Percentiles rank a stretch among this genome's conserved stretches.
Evolutionary conservation across 2,329 filamentous ascomycete genomes (phyloP).

Genomic region (Samsoniella hepiali): DNA sequence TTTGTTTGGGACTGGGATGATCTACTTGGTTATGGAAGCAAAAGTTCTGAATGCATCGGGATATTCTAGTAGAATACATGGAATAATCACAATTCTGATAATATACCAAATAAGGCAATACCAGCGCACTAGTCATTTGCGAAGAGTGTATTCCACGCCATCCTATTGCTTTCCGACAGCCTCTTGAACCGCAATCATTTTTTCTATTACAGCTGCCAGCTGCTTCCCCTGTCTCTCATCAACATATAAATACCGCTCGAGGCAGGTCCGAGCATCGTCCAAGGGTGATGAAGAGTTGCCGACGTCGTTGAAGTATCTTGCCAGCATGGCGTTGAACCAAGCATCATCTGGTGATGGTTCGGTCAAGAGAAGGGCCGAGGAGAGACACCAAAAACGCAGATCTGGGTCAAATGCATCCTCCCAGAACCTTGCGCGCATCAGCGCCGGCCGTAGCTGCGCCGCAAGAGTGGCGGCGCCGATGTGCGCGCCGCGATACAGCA

Average conservation of each 20-base stretch:
- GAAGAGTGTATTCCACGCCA: no score
- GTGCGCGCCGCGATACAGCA: background rate
- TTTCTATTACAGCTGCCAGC: background rate
- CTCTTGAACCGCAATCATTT: no score
- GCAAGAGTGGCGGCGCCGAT: background rate
- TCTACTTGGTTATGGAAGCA: background rate
- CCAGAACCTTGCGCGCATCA: background rate
- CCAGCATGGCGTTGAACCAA: background rate
- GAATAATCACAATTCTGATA: no score
- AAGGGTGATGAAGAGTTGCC: background rate
- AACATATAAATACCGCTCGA: background rate
- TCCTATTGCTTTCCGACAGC: no score
- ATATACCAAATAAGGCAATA: no score
- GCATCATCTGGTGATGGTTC: background rate
- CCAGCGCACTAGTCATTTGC: no score
- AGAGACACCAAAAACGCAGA: background rate
- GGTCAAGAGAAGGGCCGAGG: background rate
- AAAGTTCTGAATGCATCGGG: background rate
- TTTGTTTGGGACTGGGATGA: constrained; percentile 3
- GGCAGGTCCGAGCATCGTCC: background rate
- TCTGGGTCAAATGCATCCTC: background rate
- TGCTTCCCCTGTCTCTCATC: background rate
- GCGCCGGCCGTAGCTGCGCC: background rate
- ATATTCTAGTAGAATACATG: no score
- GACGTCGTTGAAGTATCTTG: background rate